Evolutionary conservation across 768 basidiomycete genomes (phyloP).

Genomic region (Infundibulicybe gibba): DNA sequence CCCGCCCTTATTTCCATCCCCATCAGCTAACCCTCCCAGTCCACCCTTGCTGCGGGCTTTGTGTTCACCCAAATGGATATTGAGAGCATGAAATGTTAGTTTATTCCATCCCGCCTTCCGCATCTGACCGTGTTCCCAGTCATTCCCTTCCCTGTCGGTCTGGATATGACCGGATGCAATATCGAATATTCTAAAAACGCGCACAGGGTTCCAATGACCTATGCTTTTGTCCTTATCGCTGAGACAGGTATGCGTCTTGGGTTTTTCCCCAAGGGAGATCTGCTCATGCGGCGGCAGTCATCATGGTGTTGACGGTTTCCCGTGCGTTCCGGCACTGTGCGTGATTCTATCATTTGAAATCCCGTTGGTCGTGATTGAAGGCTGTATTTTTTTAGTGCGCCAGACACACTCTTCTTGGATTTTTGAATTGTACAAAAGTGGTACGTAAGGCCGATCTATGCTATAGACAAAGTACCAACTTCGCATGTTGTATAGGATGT

Average conservation of each 20-base stretch:
- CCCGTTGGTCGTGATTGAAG: not conserved
- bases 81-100: not conserved
- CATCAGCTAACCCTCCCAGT: not conserved
- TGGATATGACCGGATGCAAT: not conserved
- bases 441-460: not conserved
- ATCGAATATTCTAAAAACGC: not conserved
- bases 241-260: slow-evolving; percentile 2
- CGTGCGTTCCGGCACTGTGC: slow-evolving; percentile 1
- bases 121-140: not conserved
- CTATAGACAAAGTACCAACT: not conserved
- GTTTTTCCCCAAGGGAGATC: not conserved
- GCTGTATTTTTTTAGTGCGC: not conserved
- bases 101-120: not conserved
- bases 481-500: not conserved
- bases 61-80: not conserved
- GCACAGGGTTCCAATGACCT: not conserved
- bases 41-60: not conserved
- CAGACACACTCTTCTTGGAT: slow-evolving; percentile 1
- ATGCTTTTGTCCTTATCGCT: not conserved
- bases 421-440: slow-evolving; percentile 2
- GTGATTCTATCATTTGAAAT: not conserved
- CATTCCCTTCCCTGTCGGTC: not conserved
- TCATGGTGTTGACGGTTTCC: slow-evolving; percentile 3
- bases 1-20: not conserved
- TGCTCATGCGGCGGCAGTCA: not conserved